These are phyloP conservation scores for Solanum phureja DNA, from an alignment of 257 asterid species.

Conservation along the genomic window DNA sequence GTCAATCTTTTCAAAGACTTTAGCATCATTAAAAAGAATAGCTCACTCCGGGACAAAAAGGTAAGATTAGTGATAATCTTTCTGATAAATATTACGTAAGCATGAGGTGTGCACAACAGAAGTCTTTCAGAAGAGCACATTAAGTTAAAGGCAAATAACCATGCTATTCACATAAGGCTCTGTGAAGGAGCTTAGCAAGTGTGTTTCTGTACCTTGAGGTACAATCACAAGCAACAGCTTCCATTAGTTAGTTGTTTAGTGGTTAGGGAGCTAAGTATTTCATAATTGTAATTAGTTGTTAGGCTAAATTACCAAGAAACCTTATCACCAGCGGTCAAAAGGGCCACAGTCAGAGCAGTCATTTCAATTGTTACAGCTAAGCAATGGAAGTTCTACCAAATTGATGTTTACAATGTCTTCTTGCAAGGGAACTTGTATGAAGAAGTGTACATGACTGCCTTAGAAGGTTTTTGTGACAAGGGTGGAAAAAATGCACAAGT, in stretches of 20 bases:
- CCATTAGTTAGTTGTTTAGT: background rate
- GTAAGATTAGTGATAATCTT: background rate
- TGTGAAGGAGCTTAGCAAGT: background rate
- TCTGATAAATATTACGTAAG: background rate
- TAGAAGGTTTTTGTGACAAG: background rate
- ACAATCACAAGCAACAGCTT: background rate
- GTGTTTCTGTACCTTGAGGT: background rate
- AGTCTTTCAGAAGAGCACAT: background rate
- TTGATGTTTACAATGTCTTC: background rate
- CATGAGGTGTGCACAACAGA: background rate
- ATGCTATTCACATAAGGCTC: background rate
- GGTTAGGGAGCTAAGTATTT: background rate
- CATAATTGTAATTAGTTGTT: background rate
- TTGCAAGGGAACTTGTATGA: background rate
- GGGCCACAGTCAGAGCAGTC: background rate
- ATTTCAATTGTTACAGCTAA: background rate
- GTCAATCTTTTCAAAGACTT: background rate
- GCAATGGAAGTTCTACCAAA: background rate
- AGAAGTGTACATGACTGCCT: background rate
- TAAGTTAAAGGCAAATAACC: background rate
- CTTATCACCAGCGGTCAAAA: background rate
- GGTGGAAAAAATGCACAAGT: background rate
- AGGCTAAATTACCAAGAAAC: background rate
- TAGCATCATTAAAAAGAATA: background rate
- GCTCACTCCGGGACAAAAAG: background rate